phyloP scores from a whole-genome alignment of 1,284 basidiomycete species.

The Vanrija humicola region DNA sequence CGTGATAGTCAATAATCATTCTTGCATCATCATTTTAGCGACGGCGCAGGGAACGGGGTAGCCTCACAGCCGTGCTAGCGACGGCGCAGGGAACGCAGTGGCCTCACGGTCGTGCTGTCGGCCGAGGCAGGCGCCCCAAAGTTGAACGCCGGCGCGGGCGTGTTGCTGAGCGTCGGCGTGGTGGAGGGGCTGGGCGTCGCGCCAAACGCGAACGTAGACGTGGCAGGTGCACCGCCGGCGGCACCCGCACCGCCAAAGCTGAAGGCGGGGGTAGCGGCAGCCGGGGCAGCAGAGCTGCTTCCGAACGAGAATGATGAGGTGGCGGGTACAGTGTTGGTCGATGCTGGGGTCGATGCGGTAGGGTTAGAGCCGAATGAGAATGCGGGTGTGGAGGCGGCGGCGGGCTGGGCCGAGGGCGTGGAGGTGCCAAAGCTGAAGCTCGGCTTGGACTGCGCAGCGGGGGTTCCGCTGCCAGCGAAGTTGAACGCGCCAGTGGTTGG shows the following conservation, averaged over 20 bases:
- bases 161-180: no score
- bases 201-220: no score
- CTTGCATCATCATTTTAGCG: background rate
- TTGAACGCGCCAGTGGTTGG: background rate
- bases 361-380: conserved; percentile 12
- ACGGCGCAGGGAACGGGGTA: background rate
- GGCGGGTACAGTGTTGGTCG: background rate
- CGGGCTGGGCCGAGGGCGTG: conserved; percentile 5
- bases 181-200: no score
- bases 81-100: background rate
- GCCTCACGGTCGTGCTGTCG: background rate
- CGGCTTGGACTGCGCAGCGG: background rate
- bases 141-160: background rate
- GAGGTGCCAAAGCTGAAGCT: background rate
- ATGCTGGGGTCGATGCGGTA: no score
- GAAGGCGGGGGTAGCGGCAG: conserved; percentile 4
- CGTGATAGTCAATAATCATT: background rate
- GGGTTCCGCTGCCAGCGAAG: background rate
- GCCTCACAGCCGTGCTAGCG: background rate
- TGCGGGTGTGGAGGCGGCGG: conserved; percentile 4
- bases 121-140: background rate
- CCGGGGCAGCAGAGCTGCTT: conserved; percentile 1
- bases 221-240: no score
- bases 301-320: conserved; percentile 1
- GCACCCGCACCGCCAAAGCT: conserved; percentile 2